These are phyloP conservation scores for Gryganskiella cystojenkinii DNA, from an alignment of 192 early-diverging fungal genomes.

Conservation along the genomic window DNA sequence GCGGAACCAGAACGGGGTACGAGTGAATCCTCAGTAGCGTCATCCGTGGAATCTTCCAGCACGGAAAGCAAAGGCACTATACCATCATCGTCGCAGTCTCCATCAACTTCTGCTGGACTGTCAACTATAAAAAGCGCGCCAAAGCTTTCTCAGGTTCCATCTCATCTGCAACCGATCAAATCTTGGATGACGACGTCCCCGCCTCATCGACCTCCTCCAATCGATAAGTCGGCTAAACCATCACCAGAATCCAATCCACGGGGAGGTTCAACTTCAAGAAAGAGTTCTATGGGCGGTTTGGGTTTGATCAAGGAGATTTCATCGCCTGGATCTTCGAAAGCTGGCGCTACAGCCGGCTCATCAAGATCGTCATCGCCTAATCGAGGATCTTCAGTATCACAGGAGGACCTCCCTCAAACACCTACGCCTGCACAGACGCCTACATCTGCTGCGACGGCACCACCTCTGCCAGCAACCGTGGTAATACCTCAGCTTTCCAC, in stretches of 20 bases:
- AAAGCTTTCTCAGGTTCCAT: conserved; percentile 38
- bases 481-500: not conserved
- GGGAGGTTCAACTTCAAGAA: conserved; percentile 12
- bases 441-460: conserved; percentile 3
- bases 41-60: not conserved
- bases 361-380: not conserved
- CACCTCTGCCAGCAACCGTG: not conserved
- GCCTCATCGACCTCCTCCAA: conserved; percentile 12
- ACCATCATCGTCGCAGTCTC: not conserved
- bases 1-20: conserved; percentile 4
- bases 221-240: conserved; percentile 14
- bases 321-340: not conserved
- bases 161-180: conserved; percentile 37
- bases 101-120: not conserved
- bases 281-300: conserved; percentile 19
- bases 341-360: not conserved
- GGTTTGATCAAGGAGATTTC: conserved; percentile 12
- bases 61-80: not conserved
- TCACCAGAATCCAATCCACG: not conserved
- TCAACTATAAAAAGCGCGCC: conserved; percentile 22
- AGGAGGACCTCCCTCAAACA: conserved; percentile 21
- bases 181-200: conserved; percentile 46
- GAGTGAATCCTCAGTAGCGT: conserved; percentile 1
- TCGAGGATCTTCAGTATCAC: not conserved
- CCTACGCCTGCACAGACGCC: conserved; percentile 44